Base-by-base conservation (phyloP, 2,329 filamentous ascomycete species). In the Alternaria postmessia region DNA sequence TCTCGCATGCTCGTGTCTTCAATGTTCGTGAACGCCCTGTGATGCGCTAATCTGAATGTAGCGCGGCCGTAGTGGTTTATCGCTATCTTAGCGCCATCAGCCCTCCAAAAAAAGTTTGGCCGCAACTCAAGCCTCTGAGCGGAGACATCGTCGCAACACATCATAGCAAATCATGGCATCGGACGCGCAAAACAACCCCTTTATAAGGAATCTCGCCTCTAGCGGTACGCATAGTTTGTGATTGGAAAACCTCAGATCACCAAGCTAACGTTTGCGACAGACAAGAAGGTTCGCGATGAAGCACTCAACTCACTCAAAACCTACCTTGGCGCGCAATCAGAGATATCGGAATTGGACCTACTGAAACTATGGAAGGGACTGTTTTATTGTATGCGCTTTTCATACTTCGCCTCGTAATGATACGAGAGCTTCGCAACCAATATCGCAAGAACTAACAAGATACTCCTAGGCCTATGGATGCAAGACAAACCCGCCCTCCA, bases 321-420 rank as follows among this genome's bases (percentile, higher is more conserved):
- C 51, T 97, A 92, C 83, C 89, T 98, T 76, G 85, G 87, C 63
- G 84, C 87, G 62, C 85, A 86, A 41, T 70, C 83, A 78, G 55
- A 85, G 54, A 87, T 97, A 62, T 81, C 87, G 18, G 82, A 87
- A 41, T 78, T 91, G 67, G 93, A 97, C 66, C 83, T 92, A 51
- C 84, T 94, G 62, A 97, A 97, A 82, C 86, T 98, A 66, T 97
- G 93, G 93, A 96, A 96, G 76, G 94, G 93, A 5, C 87, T 98
- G 20, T 97, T 95, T 83, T 97, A 93, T 84, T 88, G 87, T 86
- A 82, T 54, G 81, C 36, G 41, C 36, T 53, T 26, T n/a, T n/a
- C 12, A 20, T 20, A 4, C 36, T 43, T 34, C n/a, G 38, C 7
- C 18, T n/a, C 5, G 4, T 6, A 32, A 26, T n/a, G 24, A 22